Evolutionary conservation across 1,284 basidiomycete genomes (phyloP).

Genomic region (Coniferiporia sulphurascens): DNA sequence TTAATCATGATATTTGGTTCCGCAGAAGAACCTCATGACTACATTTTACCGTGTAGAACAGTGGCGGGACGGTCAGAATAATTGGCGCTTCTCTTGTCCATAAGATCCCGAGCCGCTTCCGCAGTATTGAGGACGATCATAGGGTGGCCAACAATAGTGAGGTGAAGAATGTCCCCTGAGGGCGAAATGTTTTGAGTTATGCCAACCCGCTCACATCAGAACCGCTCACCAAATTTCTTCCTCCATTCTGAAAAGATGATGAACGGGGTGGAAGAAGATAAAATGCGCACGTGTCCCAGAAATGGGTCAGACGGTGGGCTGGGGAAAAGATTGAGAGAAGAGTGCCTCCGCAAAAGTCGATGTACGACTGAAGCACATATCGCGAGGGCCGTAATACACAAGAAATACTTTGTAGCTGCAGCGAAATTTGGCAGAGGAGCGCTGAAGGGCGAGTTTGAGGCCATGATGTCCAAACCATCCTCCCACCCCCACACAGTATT

Average conservation of each 20-base stretch:
- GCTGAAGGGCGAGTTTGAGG: neutral
- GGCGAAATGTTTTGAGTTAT: neutral
- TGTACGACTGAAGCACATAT: neutral
- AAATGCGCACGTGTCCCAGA: constrained; percentile 29
- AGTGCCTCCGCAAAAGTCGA: neutral
- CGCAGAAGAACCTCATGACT: neutral
- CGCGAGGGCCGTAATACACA: neutral
- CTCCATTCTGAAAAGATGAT: constrained; percentile 30
- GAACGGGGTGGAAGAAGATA: constrained; percentile 28
- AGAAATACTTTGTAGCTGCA: neutral
- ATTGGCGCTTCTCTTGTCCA: constrained; percentile 30
- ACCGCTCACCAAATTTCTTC: constrained; percentile 26
- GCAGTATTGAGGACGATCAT: constrained; percentile 31
- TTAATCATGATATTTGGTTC: neutral
- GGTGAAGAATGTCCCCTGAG: constrained; percentile 29
- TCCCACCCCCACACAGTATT: too few species aligned
- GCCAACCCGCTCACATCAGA: neutral
- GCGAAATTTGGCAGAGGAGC: neutral
- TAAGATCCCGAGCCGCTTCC: constrained; percentile 28
- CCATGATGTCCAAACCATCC: neutral
- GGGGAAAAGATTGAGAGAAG: neutral
- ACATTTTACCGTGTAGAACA: constrained; percentile 30
- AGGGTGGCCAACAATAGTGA: constrained; percentile 28
- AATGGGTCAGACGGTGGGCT: constrained; percentile 23
- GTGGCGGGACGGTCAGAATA: constrained; percentile 35